phyloP scores from a whole-genome alignment of 441 rosid genomes.

The Heliophila coronopifolia region DNA sequence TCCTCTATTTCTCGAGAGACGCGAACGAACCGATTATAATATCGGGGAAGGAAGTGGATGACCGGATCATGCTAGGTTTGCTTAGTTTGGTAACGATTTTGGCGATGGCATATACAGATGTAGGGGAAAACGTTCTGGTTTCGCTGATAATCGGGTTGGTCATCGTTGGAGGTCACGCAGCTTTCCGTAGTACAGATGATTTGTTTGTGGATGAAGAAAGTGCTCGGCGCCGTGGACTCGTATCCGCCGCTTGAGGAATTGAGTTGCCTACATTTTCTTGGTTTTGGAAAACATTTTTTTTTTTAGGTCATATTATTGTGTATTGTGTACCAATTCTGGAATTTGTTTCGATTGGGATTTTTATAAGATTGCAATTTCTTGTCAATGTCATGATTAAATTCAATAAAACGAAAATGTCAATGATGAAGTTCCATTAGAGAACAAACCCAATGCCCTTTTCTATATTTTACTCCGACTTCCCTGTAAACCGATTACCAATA shows the following conservation, averaged over 20 bases:
- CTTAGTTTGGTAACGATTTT: constrained; percentile 55
- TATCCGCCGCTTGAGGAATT: constrained; percentile 48
- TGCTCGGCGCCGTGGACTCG: constrained; percentile 57
- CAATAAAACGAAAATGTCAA: too few species aligned
- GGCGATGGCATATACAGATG: constrained; percentile 66
- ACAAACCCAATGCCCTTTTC: too few species aligned
- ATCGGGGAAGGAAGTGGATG: constrained; percentile 44
- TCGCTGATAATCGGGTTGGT: constrained; percentile 48
- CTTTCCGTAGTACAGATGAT: constrained; percentile 52
- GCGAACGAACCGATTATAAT: constrained; percentile 42
- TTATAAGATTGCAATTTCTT: too few species aligned
- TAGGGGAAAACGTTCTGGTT: constrained; percentile 60
- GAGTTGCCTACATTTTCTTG: too few species aligned
- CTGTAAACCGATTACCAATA: too few species aligned
- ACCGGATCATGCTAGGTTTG: constrained; percentile 40
- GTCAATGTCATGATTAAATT: too few species aligned
- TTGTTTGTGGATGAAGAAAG: constrained; percentile 60
- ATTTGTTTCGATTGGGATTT: too few species aligned
- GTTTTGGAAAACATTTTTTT: too few species aligned
- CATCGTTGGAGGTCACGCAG: constrained; percentile 53
- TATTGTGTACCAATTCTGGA: too few species aligned
- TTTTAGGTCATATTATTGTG: too few species aligned
- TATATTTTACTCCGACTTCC: too few species aligned
- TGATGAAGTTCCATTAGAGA: too few species aligned
- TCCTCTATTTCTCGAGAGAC: constrained; percentile 64